Evolutionary conservation across 176 grass and related monocot species (phyloP), one percentile per base, ranked within the genome.

Genomic region (Pontederia crassipes): DNA sequence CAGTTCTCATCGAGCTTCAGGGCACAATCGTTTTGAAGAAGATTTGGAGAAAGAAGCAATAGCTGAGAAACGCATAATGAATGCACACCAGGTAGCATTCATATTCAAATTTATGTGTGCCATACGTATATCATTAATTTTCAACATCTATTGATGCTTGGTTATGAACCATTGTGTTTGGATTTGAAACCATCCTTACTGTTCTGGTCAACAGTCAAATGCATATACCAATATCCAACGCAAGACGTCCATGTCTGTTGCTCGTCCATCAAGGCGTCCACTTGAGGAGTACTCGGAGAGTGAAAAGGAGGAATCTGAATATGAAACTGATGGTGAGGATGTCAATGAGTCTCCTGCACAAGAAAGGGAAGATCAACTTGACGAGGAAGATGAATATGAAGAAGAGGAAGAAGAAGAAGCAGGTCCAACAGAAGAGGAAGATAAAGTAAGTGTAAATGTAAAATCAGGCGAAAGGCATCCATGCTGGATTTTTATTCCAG

Each of bases 301-400:
- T 61, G 82, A 90, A 50, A 80, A 80, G 60, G 83, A 88, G 66
- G 93, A 89, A 58, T 92, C 87, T 28, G 93, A 92, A 55, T 92
- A 98, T 72, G 87, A 98, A 92, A 92, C 78, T 59, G 84, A 92
- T n/a, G 93, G 88, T 2, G 84, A 98, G 55, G 87, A 92, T 55
- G 72, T 88, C 72, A 84, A 88, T 51, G 58, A 78, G 50, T 98
- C 79, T 27, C 84, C 82, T 11, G n/a, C 71, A n/a, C 65, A 59
- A 60, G 68, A 80, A 73, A 82, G 83, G 78, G 93, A 77, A 72
- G 93, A 88, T 27, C 83, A 86, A 52, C 68, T 78, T 24, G 87
- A 83, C 61, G 71, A 98, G 60, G 90, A 95, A 79, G 93, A 92
- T 73, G 84, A 88, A 54, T 98, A 98, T 4, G 73, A 91, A 77